Conservation (phyloP, 352 stramenopile species). For the Hyaloperonospora arabidopsidis region DNA sequence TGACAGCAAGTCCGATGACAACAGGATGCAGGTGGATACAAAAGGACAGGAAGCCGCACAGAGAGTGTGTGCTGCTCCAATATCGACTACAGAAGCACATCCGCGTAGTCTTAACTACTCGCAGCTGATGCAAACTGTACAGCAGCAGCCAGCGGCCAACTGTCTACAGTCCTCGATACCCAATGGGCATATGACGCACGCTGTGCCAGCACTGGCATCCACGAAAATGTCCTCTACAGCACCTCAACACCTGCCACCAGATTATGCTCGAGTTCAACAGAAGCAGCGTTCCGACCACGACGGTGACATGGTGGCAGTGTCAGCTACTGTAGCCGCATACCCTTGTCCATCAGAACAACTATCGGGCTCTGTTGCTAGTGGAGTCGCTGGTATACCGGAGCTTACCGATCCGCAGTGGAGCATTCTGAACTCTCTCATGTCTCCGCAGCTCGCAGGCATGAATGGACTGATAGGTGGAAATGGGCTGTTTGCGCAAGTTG, state of each 20-base stretch:
- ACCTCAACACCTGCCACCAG: conserved; percentile 25
- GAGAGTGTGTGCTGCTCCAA: conserved; percentile 10
- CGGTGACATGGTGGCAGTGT: conserved; percentile 22
- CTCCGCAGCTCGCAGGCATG: conserved; percentile 47
- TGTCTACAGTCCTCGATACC: conserved; percentile 12
- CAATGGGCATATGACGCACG: conserved; percentile 14
- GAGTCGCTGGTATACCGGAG: conserved; percentile 27
- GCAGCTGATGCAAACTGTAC: conserved; percentile 28
- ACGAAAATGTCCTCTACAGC: conserved; percentile 14
- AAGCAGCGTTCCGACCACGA: conserved; percentile 24
- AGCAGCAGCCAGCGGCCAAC: conserved; percentile 17
- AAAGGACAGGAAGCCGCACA: conserved; percentile 13
- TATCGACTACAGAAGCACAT: conserved; percentile 5
- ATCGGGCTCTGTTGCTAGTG: conserved; percentile 6
- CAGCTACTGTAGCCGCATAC: conserved; percentile 31
- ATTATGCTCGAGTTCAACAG: conserved; percentile 20
- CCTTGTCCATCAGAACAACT: conserved; percentile 32
- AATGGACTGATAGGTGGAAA: conserved; percentile 17
- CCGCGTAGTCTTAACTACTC: conserved; percentile 19
- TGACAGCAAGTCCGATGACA: conserved; percentile 24
- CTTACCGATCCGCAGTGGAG: conserved; percentile 71
- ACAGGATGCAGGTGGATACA: conserved; percentile 19
- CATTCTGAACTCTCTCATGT: conserved; percentile 74
- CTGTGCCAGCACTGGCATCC: conserved; percentile 8
- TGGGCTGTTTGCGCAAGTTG: conserved; percentile 17